phyloP scores from a whole-genome alignment of 108 stramenopile species.

The Nitzschia sp. region DNA sequence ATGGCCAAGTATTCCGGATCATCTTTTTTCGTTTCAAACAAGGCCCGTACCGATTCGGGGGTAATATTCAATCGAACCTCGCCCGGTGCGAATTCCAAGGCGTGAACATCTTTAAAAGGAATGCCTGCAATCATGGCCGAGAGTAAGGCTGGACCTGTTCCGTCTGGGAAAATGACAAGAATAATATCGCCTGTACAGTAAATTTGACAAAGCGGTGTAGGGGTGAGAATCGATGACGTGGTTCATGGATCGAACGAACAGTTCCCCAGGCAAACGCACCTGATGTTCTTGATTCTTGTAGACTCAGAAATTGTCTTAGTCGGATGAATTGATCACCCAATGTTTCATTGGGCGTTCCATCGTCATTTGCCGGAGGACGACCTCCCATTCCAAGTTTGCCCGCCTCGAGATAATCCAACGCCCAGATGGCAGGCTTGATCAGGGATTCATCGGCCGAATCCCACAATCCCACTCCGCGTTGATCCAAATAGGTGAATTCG shows the following conservation, averaged over 20 bases:
- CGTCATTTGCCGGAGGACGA: slow-evolving; percentile 59
- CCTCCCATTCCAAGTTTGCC: slow-evolving; percentile 49
- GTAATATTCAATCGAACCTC: slow-evolving; percentile 49
- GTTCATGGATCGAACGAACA: background rate
- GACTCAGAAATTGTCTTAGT: slow-evolving; percentile 51
- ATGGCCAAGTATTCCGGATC: slow-evolving; percentile 30
- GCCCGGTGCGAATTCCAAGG: slow-evolving; percentile 48
- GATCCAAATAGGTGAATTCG: slow-evolving; percentile 68
- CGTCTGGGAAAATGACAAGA: slow-evolving; percentile 63
- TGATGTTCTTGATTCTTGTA: background rate
- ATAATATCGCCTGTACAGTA: slow-evolving; percentile 56
- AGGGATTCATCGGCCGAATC: slow-evolving; percentile 18
- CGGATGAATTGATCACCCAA: slow-evolving; percentile 47
- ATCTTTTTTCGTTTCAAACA: slow-evolving; percentile 16
- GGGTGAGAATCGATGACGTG: background rate
- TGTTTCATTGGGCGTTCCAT: slow-evolving; percentile 65
- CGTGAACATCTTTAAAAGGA: slow-evolving; percentile 46
- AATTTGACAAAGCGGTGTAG: slow-evolving; percentile 45
- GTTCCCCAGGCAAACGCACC: background rate
- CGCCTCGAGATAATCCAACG: slow-evolving; percentile 40
- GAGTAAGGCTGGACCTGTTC: slow-evolving; percentile 53
- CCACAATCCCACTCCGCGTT: slow-evolving; percentile 51
- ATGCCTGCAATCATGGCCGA: slow-evolving; percentile 54
- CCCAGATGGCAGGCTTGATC: slow-evolving; percentile 26
- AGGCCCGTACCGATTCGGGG: slow-evolving; percentile 21